Evolutionary conservation across 345 rosid genomes (phyloP).

Genomic region (Schrenkiella parvula): DNA sequence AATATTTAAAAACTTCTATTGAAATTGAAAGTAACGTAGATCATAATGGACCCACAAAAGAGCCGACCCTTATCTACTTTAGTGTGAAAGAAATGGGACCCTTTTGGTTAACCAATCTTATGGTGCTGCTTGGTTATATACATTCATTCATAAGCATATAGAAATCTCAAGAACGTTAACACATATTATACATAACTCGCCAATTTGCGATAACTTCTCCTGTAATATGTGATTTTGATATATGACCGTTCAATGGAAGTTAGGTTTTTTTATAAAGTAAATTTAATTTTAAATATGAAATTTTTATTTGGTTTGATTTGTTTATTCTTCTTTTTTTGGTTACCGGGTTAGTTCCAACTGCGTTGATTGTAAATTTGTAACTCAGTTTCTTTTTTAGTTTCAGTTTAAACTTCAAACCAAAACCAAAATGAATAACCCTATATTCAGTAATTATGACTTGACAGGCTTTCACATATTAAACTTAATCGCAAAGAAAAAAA

Average conservation of each 20-base stretch:
- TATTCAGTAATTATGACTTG: not conserved
- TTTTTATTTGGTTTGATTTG: not conserved
- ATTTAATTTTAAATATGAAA: not conserved
- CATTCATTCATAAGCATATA: not conserved
- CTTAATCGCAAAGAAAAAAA: not conserved
- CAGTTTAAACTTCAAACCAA: not conserved
- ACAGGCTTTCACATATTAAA: not conserved
- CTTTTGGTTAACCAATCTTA: slow-evolving; percentile 14
- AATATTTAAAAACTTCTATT: not conserved
- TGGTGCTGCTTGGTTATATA: not conserved
- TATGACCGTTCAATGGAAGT: not conserved
- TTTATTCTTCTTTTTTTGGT: not conserved
- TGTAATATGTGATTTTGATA: not conserved
- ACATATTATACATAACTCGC: not conserved
- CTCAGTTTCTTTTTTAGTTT: not conserved
- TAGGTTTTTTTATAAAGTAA: not conserved
- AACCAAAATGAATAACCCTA: not conserved
- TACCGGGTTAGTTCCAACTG: not conserved
- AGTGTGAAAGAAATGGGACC: slow-evolving; percentile 12
- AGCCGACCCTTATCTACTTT: slow-evolving; percentile 21
- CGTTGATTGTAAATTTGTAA: no score
- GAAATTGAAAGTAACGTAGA: slow-evolving; percentile 5
- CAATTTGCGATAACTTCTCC: not conserved
- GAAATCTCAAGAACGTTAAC: not conserved
- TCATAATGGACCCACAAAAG: slow-evolving; percentile 13